These are phyloP conservation scores for Xylariaceae sp. DNA, from an alignment of 2,329 filamentous ascomycete genomes.

Conservation along the genomic window DNA sequence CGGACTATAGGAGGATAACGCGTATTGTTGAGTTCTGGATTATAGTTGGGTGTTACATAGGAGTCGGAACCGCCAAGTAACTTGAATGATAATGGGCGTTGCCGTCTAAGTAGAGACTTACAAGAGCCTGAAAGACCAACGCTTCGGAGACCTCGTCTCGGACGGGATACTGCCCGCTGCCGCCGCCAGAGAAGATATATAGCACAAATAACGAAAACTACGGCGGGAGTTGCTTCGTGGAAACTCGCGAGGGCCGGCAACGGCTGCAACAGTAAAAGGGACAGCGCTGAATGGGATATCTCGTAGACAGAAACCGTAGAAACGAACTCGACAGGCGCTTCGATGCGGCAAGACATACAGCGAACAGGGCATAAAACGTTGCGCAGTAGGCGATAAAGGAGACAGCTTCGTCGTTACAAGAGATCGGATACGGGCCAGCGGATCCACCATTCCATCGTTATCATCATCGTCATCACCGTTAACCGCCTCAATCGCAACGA, in stretches of 20 bases:
- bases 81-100: not conserved
- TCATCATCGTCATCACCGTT: conserved; percentile 7
- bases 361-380: not conserved
- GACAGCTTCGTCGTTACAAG: conserved; percentile 14
- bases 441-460: conserved; percentile 21
- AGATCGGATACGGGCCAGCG: conserved; percentile 19
- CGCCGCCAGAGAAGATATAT: not conserved
- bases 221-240: not conserved
- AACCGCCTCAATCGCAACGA: conserved; percentile 13
- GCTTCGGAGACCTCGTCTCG: not conserved
- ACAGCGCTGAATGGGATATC: not conserved
- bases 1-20: too few relatives aligned
- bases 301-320: too few relatives aligned
- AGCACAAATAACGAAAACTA: not conserved
- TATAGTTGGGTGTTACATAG: not conserved
- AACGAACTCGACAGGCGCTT: conserved; percentile 1
- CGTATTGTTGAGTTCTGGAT: too few relatives aligned
- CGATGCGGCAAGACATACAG: not conserved
- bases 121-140: not conserved
- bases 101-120: conserved; percentile 10
- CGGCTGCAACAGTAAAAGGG: not conserved
- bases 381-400: conserved; percentile 1
- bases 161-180: conserved; percentile 3
- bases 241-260: conserved; percentile 1
- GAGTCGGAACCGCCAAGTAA: not conserved